Conservation (phyloP, 306 rosid genomes). For the Cucumis melo region DNA sequence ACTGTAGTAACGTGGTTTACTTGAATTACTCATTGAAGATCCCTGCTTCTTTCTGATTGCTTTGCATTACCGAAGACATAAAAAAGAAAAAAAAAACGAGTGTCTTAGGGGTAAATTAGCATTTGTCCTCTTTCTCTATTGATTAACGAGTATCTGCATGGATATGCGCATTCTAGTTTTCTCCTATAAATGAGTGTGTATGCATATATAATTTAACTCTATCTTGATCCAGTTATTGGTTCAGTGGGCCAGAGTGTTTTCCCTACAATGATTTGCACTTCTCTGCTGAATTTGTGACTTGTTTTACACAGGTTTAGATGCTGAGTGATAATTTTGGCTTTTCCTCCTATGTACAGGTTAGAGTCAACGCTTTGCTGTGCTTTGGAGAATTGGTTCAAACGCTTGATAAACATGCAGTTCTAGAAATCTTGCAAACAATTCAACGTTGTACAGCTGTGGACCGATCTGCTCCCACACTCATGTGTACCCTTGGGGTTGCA, state of each 20-base stretch:
- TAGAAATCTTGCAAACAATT: slow-evolving; percentile 85
- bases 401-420: slow-evolving; percentile 72
- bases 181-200: neutral
- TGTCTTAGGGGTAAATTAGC: neutral
- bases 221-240: neutral
- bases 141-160: neutral
- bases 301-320: neutral
- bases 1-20: neutral
- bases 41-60: neutral
- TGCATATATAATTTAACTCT: neutral
- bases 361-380: slow-evolving; percentile 94
- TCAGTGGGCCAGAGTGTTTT: neutral
- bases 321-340: neutral
- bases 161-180: neutral
- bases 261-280: neutral
- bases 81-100: neutral
- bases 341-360: slow-evolving; percentile 41
- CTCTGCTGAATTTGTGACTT: neutral
- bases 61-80: neutral
- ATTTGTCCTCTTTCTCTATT: neutral
- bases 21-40: neutral
- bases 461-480: slow-evolving; percentile 90
- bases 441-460: slow-evolving; percentile 97
- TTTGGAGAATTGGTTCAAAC: slow-evolving; percentile 67
- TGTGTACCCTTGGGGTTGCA: slow-evolving; percentile 98